A percentile compares a stretch with the other conserved stretches of the same genome.
Conservation (phyloP, 805 yeast genomes). For the Metschnikowia baotianmanensis region DNA sequence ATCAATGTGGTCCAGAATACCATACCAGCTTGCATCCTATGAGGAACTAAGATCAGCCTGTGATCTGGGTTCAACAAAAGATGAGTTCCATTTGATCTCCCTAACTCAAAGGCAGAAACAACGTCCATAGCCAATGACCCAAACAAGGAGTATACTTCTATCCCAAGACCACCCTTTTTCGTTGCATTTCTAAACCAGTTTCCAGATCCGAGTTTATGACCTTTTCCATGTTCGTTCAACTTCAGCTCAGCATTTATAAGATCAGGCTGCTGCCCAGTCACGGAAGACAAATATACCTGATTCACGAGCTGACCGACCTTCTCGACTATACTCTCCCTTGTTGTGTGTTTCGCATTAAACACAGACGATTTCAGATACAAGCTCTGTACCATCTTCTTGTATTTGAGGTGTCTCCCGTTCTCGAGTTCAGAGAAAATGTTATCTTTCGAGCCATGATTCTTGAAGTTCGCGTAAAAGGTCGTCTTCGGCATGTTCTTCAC, state of each 20-base stretch:
- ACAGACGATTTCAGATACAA: conserved; percentile 37
- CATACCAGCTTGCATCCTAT: conserved; percentile 51
- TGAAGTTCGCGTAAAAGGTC: conserved; percentile 56
- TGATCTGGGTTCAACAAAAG: conserved; percentile 40
- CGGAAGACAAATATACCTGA: conserved; percentile 28
- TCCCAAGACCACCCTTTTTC: conserved; percentile 32
- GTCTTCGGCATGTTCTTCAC: conserved; percentile 55
- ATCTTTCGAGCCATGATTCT: conserved; percentile 49
- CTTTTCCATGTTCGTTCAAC: conserved; percentile 35
- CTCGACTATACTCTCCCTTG: conserved; percentile 25
- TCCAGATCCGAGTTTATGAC: conserved; percentile 23
- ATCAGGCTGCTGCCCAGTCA: conserved; percentile 33
- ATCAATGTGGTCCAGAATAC: conserved; percentile 64
- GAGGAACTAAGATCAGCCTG: conserved; percentile 41
- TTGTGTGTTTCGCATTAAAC: conserved; percentile 29
- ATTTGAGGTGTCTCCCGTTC: conserved; percentile 31
- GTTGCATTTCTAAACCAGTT: conserved; percentile 31
- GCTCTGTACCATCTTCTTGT: conserved; percentile 30
- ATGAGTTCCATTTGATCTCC: conserved; percentile 45
- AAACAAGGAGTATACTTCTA: conserved; percentile 59
- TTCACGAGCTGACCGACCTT: conserved; percentile 28
- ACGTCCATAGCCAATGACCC: conserved; percentile 73
- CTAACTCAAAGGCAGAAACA: conserved; percentile 59
- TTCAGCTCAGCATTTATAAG: conserved; percentile 31
- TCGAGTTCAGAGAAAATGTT: conserved; percentile 60